A percentile compares a stretch with the other conserved stretches of the same genome.
These are phyloP conservation scores for Nannochloropsis salina DNA, from an alignment of 108 stramenopile species.

Conservation along the genomic window DNA sequence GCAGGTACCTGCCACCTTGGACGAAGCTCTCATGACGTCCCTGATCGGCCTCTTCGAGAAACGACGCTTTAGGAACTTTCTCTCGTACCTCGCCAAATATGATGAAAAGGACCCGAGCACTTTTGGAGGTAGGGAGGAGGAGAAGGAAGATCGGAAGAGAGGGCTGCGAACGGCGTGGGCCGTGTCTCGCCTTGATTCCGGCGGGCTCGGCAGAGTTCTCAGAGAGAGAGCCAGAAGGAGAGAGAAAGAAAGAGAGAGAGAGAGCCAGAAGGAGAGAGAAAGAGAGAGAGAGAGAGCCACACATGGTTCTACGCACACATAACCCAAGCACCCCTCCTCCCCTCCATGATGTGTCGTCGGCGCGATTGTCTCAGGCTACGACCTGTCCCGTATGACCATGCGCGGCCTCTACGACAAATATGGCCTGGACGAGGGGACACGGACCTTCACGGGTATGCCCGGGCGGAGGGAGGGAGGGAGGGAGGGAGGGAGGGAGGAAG, in stretches of 20 bases:
- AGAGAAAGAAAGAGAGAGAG: neutral
- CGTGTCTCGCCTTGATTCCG: neutral
- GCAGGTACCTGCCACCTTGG: conserved; percentile 49
- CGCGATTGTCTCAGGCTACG: conserved; percentile 53
- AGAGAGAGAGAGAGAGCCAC: neutral
- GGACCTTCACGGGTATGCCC: conserved; percentile 74
- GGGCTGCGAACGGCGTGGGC: neutral
- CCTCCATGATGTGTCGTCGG: neutral
- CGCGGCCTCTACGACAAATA: conserved; percentile 83
- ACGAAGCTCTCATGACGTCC: conserved; percentile 72
- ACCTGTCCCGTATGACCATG: conserved; percentile 87
- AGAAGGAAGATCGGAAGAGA: neutral
- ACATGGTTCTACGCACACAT: neutral
- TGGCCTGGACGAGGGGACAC: conserved; percentile 84
- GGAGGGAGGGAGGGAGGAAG: neutral
- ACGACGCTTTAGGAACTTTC: conserved; percentile 92
- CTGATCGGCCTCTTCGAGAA: conserved; percentile 98
- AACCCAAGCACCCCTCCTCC: neutral
- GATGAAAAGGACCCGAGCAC: conserved; percentile 54
- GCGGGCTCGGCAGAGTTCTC: neutral
- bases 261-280: conserved; percentile 56
- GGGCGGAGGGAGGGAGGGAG: conserved; percentile 3
- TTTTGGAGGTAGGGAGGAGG: conserved; percentile 27
- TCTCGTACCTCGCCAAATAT: conserved; percentile 81
- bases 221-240: neutral